Conservation (phyloP, 306 rosid genomes). For the Alnus glutinosa region DNA sequence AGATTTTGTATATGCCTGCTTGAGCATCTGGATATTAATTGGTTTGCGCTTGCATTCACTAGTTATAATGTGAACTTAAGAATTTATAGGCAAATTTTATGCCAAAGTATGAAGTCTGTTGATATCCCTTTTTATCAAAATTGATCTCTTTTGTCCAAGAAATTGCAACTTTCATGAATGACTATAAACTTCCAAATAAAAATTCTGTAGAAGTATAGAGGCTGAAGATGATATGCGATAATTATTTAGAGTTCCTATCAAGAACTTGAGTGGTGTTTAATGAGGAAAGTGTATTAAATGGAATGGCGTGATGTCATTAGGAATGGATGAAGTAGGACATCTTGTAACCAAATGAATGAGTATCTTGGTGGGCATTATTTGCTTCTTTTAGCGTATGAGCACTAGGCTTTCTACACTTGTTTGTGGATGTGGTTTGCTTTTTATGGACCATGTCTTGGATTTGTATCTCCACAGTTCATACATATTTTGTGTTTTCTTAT, state of each 20-base stretch:
- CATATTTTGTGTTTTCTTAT: too few species aligned
- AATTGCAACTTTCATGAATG: not conserved
- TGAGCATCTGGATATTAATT: not conserved
- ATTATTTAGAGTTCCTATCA: not conserved
- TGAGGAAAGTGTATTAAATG: not conserved
- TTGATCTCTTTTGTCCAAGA: not conserved
- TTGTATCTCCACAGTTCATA: not conserved
- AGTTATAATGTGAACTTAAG: constrained; percentile 5
- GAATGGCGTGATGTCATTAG: not conserved
- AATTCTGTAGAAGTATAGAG: not conserved
- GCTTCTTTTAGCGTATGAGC: not conserved
- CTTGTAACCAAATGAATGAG: not conserved
- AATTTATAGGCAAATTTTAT: not conserved
- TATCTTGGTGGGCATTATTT: not conserved
- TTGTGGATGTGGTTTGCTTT: not conserved
- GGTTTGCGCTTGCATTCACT: not conserved
- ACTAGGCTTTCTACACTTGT: not conserved
- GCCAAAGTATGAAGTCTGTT: not conserved
- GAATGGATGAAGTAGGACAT: not conserved
- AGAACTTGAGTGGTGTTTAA: not conserved
- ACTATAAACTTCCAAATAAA: not conserved
- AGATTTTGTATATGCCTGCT: not conserved
- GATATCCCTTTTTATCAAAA: not conserved
- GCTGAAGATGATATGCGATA: not conserved
- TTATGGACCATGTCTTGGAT: not conserved